Evolutionary conservation across 805 yeast species (phyloP).

Genomic region (Schwanniomyces vanrijiae): DNA sequence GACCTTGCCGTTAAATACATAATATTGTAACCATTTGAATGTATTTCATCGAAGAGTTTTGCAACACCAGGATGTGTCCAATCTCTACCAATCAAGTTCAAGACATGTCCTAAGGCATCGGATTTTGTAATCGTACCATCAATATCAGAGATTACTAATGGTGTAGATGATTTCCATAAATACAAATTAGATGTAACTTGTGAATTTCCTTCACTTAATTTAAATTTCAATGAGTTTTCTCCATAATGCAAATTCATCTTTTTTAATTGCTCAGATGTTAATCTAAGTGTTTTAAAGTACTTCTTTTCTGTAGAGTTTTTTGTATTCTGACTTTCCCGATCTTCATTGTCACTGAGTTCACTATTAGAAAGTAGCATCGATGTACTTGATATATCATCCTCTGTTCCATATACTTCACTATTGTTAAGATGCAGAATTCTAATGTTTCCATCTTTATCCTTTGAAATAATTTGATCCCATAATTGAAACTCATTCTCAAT

Average conservation of each 20-base stretch:
- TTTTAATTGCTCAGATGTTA: constrained; percentile 86
- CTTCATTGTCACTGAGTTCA: constrained; percentile 50
- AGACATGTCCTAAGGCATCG: constrained; percentile 94
- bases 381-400: constrained; percentile 22
- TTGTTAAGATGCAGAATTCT: constrained; percentile 42
- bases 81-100: constrained; percentile 91
- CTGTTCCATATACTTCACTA: constrained; percentile 56
- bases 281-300: constrained; percentile 82
- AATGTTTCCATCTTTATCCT: constrained; percentile 68
- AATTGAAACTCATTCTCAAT: constrained; percentile 23
- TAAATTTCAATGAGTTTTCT: constrained; percentile 72
- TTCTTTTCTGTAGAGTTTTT: constrained; percentile 23
- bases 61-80: constrained; percentile 99
- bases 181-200: constrained; percentile 69
- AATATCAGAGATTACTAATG: constrained; percentile 94
- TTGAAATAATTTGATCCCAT: constrained; percentile 41
- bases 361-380: constrained; percentile 6
- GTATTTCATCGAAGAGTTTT: constrained; percentile 81
- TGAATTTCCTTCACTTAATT: constrained; percentile 82
- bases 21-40: constrained; percentile 85
- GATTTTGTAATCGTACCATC: constrained; percentile 98
- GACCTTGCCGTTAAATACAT: constrained; percentile 93
- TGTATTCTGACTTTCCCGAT: constrained; percentile 17
- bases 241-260: constrained; percentile 75
- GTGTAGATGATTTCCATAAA: constrained; percentile 80